Evolutionary conservation across 2,329 filamentous ascomycete genomes (phyloP).

Genomic region (Penicillium concentricum): DNA sequence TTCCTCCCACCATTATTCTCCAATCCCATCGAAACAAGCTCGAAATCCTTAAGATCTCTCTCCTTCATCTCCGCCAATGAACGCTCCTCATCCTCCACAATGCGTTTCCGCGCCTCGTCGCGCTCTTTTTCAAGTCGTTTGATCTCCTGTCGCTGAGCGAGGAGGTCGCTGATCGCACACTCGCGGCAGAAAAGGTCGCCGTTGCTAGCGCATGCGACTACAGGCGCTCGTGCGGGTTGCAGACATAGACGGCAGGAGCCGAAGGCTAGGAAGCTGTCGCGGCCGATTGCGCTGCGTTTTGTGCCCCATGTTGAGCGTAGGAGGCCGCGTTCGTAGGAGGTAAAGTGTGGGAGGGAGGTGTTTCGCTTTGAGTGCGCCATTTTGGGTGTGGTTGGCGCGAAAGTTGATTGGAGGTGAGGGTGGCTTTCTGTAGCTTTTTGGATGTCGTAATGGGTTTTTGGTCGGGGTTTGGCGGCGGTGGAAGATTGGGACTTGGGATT

Average conservation of each 20-base stretch:
- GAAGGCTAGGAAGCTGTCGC: slow-evolving; percentile 91
- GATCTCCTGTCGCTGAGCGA: slow-evolving; percentile 88
- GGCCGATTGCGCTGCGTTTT: slow-evolving; percentile 76
- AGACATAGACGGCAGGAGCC: slow-evolving; percentile 87
- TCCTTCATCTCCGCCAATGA: slow-evolving; percentile 68
- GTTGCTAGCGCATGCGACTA: slow-evolving; percentile 73
- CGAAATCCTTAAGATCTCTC: slow-evolving; percentile 76
- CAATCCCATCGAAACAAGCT: slow-evolving; percentile 73
- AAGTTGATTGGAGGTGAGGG: background rate
- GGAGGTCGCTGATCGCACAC: slow-evolving; percentile 86
- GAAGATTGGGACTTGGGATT: background rate
- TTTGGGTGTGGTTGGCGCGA: background rate
- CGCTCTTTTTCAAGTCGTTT: slow-evolving; percentile 71
- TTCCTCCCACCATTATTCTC: slow-evolving; percentile 25
- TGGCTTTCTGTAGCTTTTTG: background rate
- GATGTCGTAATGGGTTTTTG: slow-evolving; percentile 6
- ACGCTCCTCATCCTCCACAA: slow-evolving; percentile 58
- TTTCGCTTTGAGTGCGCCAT: slow-evolving; percentile 70
- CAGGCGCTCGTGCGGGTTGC: slow-evolving; percentile 74
- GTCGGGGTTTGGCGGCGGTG: background rate
- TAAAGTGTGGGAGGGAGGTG: slow-evolving; percentile 90
- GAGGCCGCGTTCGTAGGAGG: slow-evolving; percentile 80
- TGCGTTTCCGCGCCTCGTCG: slow-evolving; percentile 61
- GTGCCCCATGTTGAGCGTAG: slow-evolving; percentile 80
- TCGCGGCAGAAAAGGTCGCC: slow-evolving; percentile 95